Base-by-base conservation (phyloP, 495 filamentous ascomycete species). In the Podospora conica region DNA sequence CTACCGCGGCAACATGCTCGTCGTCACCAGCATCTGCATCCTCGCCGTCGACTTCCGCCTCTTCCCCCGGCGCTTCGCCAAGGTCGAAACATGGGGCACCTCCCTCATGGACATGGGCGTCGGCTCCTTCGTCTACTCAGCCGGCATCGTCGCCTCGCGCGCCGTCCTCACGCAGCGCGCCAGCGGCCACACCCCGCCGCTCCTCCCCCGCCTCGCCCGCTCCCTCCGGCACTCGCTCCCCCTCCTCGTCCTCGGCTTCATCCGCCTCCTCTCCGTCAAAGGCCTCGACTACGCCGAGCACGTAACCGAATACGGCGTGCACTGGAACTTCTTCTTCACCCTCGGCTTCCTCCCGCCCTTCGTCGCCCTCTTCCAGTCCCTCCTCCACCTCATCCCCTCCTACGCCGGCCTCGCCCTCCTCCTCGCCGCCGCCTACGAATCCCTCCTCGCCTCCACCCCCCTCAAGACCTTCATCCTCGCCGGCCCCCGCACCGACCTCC, bases 261-360 rank as follows among this genome's bases (percentile, higher is more conserved):
- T 95, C 60, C 86, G 95, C 23, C 78, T 98, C 20, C 88, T 89
- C 63, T 96, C 87, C 70, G 93, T 98, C 71, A 99, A 98, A 77
- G 91, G 91, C 10, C 80, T 97, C 23, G 93, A 97, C 72, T 98
- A 98, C 73, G 93, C 93, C 2, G 95, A 98, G 75, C 95, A 99
- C 78, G 92, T 98, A 40, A 94, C 92, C 1, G 95, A 99, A 70
- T 99, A 99, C 71, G 95, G 95, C 29, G 91, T 98, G 11, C 95
- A 99, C 75, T 99, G 95, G 95, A 99, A 99, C 76, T 99, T 99
- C 76, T 99, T 99, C 81, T 98, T 99, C 77, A 99, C 95, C 0
- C 80, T 99, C 11, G 94, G 88, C 4, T 85, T 97, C 25, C 77
- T 99, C 31, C 92, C 93, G 2, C 93, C 93, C 3, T 95, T 95